These are phyloP conservation scores for Malassezia psittaci DNA, from an alignment of 1,284 basidiomycete species.

Conservation along the genomic window DNA sequence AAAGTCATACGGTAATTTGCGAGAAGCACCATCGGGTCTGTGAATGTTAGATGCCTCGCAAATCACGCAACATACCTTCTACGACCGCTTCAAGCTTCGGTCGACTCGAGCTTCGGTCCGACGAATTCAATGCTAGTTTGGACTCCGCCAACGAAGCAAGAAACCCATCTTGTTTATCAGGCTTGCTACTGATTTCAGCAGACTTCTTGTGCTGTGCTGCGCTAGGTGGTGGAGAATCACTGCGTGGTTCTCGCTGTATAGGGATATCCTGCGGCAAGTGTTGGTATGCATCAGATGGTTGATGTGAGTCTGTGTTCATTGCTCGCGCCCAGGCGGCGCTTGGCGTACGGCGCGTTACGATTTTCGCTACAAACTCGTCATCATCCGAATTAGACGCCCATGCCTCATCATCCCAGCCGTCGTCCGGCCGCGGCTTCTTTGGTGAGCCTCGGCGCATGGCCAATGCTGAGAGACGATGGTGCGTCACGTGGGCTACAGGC, in stretches of 20 bases:
- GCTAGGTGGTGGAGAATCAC: too few relatives aligned
- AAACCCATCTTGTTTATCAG: background rate
- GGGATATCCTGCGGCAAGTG: conserved; percentile 17
- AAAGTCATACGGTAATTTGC: background rate
- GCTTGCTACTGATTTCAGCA: too few relatives aligned
- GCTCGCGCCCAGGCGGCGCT: conserved; percentile 1
- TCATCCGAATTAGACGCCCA: conserved; percentile 45
- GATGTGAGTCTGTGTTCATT: background rate
- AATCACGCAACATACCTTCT: background rate
- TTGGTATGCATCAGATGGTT: conserved; percentile 19
- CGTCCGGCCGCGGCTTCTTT: background rate
- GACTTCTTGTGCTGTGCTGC: too few relatives aligned
- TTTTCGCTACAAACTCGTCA: conserved; percentile 40
- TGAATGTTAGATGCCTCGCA: background rate
- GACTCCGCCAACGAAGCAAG: conserved; percentile 10
- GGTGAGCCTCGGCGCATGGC: conserved; percentile 6
- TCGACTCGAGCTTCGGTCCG: background rate
- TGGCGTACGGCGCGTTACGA: conserved; percentile 15
- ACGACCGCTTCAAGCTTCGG: conserved; percentile 8
- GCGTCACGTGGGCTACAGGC: background rate
- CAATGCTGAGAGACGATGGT: background rate
- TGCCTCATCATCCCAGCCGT: conserved; percentile 41
- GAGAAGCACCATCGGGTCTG: conserved; percentile 8
- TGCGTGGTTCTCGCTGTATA: background rate
- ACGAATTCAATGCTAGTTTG: background rate